Base-by-base conservation (phyloP, 257 asterid species). In the Prunella vulgaris region DNA sequence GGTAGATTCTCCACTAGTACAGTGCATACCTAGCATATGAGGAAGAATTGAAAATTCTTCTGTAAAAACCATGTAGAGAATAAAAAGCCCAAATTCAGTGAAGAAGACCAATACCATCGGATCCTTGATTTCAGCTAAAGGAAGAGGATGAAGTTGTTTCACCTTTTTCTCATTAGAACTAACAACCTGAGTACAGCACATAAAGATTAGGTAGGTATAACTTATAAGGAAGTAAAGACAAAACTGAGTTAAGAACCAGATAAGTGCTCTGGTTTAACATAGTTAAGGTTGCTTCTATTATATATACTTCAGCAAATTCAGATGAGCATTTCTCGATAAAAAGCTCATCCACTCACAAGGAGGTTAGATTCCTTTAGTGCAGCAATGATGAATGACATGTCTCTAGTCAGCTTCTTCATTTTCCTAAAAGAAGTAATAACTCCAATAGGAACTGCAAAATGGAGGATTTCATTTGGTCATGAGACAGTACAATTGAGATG, bases 1-100 rank as follows among this genome's bases (percentile, higher is more conserved):
- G 99, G 99, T 66, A 94, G 84, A 85, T 94, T 94, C 84, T 91
- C 99, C 80, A 89, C 97, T 82, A 91, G 76, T 60, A 94, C 93
- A 67, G 97, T 91, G 93, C 99, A 87, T 49, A 80, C 73, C 99
- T 94, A 85, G 60, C 71, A 65, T 10, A 71, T 22, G 24, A 77
- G 25, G 35, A 62, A 64, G 66, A 51, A 24, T 64, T 37, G 35
- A 71, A 54, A 38, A 20, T 51, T n/a, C 64, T 60, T 27, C 0
- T 32, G 46, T 40, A 17, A n/a, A 25, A 60, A 70, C 10, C 18
- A 64, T 5, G 21, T 22, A 37, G 21, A 44, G 25, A 48, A 58
- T 20, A 72, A 44, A 74, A 20, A 46, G 21, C 66, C 42, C 56
- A 74, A 44, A 68, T 17, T 27, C 28, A 69, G 40, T 42, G 54